Evolutionary conservation across 768 basidiomycete genomes (phyloP), one percentile per base, ranked within the genome.

Genomic region (Collybia sordida): DNA sequence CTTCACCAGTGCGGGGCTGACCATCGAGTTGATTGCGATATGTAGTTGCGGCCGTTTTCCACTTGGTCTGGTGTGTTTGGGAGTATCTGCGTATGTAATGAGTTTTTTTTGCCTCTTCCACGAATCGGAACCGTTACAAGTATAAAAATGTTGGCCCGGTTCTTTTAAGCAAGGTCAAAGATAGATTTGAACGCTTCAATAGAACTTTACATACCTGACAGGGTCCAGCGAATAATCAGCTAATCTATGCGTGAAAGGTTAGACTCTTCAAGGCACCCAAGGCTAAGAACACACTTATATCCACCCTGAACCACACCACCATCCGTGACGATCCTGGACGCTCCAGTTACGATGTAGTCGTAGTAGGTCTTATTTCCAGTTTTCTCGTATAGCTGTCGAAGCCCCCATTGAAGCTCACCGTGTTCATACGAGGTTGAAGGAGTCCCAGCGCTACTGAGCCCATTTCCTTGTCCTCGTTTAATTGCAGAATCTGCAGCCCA

Each of bases 401-500:
- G 60, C 0, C 67, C 72, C 71, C 71, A 74, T 55, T 73, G 67
- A 18, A 74, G 55, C 37, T 67, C 68, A 15, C 71, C 71, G 41
- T 70, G 69, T 49, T 74, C 72, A 51, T 77, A 79, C 0, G 67
- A 69, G 25, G 74, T 72, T 9, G 57, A 47, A 0, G 75, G 59
- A 1, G 49, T 62, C 24, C 71, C 72, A 24, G 50, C 57, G 0
- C 67, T 50, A 42, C 58, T 59, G 11, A 73, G 59, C 3, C 75
- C 74, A 56, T 76, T 72, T 2, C 75, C 75, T 58, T 79, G 75
- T 1, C 64, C 64, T 6, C 75, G 70, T 31, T 63, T 56, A 46
- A 77, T 77, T 2, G 67, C 72, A 4, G 75, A 77, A 45, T 76
- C 72, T 12, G 73, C 75, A 18, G 73, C 72, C 74, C 74, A 78